Evolutionary conservation across 768 basidiomycete genomes (phyloP), one percentile per base, ranked within the genome.

Genomic region (Kwoniella dendrophila): DNA sequence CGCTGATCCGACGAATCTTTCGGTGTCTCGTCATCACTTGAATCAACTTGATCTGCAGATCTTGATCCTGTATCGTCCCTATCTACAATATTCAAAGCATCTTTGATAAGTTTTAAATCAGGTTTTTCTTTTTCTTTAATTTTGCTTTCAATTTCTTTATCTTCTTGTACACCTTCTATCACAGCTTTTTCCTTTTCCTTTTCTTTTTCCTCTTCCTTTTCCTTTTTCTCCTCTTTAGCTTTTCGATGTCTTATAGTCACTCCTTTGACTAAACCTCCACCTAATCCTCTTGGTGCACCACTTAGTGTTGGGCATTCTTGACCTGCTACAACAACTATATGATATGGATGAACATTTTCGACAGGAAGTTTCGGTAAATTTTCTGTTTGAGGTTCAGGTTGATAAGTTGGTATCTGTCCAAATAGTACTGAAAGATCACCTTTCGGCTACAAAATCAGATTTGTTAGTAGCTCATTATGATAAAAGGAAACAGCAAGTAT

Each of bases 271-370:
- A 79, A n/a, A 4, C 77, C 77, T 32, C 72, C 78, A 2, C 71
- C 78, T 27, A 76, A 54, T n/a, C 78, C 78, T 49, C 74, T 48
- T 16, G 78, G 78, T 1, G 73, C 78, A 20, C 76, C 76, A 38
- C 69, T 72, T 34, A 69, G 68, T 2, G 76, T 77, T 18, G 76
- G 78, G 48, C 74, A 74, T 70, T 79, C 78, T 59, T 79, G 78
- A 8, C 71, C 73, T 14, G 78, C 78, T 3, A 79, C 69, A 6
- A 79, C 73, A 27, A 79, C 68, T 53, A 79, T 60, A 52, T 79
- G 78, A 56, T 79, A 79, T 4, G 78, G 78, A 61, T 79, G 78
- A 2, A 36, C 58, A 41, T 76, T 65, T 27, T 68, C 72, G 1
- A 69, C 53, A 33, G 66, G 63, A 4, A 77, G 62, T 34, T 50